Conservation (phyloP, 768 basidiomycete genomes). For the Boletus barrowsii region DNA sequence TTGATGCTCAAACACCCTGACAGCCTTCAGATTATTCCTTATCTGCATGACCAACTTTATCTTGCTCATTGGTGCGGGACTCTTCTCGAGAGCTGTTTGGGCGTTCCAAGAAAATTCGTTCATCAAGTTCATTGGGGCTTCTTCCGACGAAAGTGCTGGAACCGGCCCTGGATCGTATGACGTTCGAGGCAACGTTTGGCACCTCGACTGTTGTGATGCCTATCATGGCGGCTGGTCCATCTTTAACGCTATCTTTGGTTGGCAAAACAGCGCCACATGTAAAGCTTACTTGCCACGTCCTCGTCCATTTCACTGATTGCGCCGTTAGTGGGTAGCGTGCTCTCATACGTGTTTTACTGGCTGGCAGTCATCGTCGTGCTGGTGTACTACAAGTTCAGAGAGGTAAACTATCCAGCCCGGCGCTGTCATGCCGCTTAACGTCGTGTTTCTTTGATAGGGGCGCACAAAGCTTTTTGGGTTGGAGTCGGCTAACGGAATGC, state of each 20-base stretch:
- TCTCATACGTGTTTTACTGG: constrained; percentile 93
- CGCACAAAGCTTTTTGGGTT: constrained; percentile 57
- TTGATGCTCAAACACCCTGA: neutral
- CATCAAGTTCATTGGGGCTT: constrained; percentile 65
- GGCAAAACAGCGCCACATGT: constrained; percentile 82
- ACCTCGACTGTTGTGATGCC: constrained; percentile 78
- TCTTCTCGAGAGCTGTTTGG: constrained; percentile 79
- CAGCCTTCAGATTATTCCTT: constrained; percentile 83
- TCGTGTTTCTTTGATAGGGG: constrained; percentile 40
- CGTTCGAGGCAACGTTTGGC: constrained; percentile 85
- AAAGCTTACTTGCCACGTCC: constrained; percentile 8
- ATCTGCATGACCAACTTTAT: constrained; percentile 89
- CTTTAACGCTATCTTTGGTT: constrained; percentile 83
- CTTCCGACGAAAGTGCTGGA: constrained; percentile 65
- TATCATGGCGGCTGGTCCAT: constrained; percentile 65
- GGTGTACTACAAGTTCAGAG: constrained; percentile 61
- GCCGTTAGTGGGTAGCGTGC: constrained; percentile 62
- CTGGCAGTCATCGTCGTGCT: constrained; percentile 69
- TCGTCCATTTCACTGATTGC: neutral
- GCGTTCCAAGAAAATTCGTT: constrained; percentile 70
- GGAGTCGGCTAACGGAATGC: constrained; percentile 49
- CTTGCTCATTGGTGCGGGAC: constrained; percentile 89
- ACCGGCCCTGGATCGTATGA: constrained; percentile 83
- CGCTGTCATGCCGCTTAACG: neutral
- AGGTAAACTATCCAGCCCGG: constrained; percentile 33